A percentile compares a stretch with the other conserved stretches of the same genome.
Conservation (phyloP, 371 early-diverging fungal species). For the Mortierella sp. region DNA sequence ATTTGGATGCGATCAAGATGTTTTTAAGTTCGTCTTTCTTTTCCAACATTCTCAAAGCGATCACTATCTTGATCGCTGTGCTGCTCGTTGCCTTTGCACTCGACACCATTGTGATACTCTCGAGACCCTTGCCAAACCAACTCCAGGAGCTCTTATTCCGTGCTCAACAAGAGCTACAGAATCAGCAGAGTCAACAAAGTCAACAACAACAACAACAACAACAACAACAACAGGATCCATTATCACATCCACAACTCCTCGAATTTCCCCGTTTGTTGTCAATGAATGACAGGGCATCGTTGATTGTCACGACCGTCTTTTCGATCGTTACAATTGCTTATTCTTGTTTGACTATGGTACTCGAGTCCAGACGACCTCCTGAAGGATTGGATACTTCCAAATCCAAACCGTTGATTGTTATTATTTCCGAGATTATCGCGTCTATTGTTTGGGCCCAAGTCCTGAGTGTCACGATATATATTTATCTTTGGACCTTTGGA, state of each 20-base stretch:
- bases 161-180: not conserved
- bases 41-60: slow-evolving; percentile 10
- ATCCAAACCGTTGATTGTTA: slow-evolving; percentile 9
- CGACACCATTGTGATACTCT: slow-evolving; percentile 6
- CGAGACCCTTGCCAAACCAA: too few relatives aligned
- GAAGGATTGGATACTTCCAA: slow-evolving; percentile 7
- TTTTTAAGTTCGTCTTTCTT: slow-evolving; percentile 12
- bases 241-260: not conserved
- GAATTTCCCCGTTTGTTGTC: not conserved
- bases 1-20: slow-evolving; percentile 1
- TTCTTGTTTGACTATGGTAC: slow-evolving; percentile 11
- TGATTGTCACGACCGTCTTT: slow-evolving; percentile 6
- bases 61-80: slow-evolving; percentile 8
- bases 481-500: slow-evolving; percentile 19
- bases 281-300: slow-evolving; percentile 4
- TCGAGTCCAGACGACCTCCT: slow-evolving; percentile 12
- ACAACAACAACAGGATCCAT: not conserved
- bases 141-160: too few relatives aligned
- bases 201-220: not conserved
- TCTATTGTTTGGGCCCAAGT: slow-evolving; percentile 14
- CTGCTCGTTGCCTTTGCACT: slow-evolving; percentile 9
- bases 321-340: slow-evolving; percentile 9
- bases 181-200: not conserved
- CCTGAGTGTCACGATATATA: slow-evolving; percentile 16
- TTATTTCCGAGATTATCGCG: slow-evolving; percentile 16